These are phyloP conservation scores for Saprolegnia diclina DNA, from an alignment of 352 stramenopile species.

Conservation along the genomic window DNA sequence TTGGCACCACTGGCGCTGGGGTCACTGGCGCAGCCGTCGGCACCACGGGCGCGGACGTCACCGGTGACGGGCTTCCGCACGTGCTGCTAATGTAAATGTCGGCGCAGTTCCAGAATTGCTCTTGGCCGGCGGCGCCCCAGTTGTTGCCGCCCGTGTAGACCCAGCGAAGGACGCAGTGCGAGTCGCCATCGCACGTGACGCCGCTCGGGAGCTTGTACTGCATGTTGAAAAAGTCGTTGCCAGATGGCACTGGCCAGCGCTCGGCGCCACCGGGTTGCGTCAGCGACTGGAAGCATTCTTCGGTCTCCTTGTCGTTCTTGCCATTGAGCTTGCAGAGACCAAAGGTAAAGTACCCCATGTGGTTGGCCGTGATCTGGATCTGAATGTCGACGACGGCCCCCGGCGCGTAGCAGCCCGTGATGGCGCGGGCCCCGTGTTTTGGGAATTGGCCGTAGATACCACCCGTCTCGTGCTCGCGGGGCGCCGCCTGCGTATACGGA, in stretches of 20 bases:
- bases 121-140: background rate
- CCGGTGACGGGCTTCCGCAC: background rate
- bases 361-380: conserved; percentile 39
- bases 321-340: conserved; percentile 35
- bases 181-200: conserved; percentile 24
- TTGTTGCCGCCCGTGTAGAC: conserved; percentile 6
- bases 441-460: background rate
- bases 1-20: no score
- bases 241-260: conserved; percentile 21
- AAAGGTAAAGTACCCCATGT: conserved; percentile 49
- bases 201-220: conserved; percentile 23
- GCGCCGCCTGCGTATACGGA: background rate
- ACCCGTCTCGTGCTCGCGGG: background rate
- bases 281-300: conserved; percentile 28
- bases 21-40: background rate
- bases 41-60: background rate
- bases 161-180: conserved; percentile 29
- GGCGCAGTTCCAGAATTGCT: conserved; percentile 10
- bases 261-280: conserved; percentile 29
- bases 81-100: conserved; percentile 10
- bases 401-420: background rate
- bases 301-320: background rate
- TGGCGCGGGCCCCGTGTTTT: background rate
- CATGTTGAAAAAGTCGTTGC: conserved; percentile 20
- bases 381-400: conserved; percentile 32